Evolutionary conservation across 2,329 filamentous ascomycete genomes (phyloP).

Genomic region (Hymenoscyphus scutula): DNA sequence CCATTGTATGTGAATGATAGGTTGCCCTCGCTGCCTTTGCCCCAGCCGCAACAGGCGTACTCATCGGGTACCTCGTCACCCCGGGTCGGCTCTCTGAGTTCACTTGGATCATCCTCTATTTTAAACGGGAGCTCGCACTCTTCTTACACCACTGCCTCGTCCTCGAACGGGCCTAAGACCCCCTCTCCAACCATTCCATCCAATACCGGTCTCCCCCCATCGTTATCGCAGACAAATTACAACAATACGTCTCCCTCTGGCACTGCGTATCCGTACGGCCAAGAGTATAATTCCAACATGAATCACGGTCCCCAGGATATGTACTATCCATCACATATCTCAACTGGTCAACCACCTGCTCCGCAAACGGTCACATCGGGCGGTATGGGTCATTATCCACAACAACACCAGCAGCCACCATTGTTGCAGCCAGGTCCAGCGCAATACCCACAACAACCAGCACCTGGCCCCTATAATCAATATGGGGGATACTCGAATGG

Average conservation of each 20-base stretch:
- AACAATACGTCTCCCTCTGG: constrained; percentile 36
- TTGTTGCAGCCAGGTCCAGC: constrained; percentile 70
- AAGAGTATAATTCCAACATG: constrained; percentile 56
- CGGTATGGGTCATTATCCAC: constrained; percentile 72
- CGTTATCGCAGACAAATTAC: constrained; percentile 38
- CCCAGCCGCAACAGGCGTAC: constrained; percentile 60
- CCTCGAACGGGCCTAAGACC: constrained; percentile 67
- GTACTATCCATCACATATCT: constrained; percentile 81
- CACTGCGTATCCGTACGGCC: constrained; percentile 42
- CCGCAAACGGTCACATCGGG: constrained; percentile 75
- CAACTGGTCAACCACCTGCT: constrained; percentile 69
- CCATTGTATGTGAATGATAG: constrained; percentile 70
- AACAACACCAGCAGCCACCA: constrained; percentile 72
- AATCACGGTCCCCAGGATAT: constrained; percentile 80
- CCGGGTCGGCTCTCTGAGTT: constrained; percentile 64
- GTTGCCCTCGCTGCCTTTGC: constrained; percentile 68
- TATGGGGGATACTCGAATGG: constrained; percentile 75
- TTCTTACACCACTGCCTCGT: constrained; percentile 50
- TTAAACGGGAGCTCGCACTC: constrained; percentile 54
- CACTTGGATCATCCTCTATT: constrained; percentile 59
- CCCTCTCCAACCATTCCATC: constrained; percentile 68
- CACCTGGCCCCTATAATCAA: constrained; percentile 55
- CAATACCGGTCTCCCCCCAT: constrained; percentile 44
- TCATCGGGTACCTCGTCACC: constrained; percentile 72
- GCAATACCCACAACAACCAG: constrained; percentile 60